Evolutionary conservation across 352 stramenopile species (phyloP), one percentile per base, ranked within the genome.

Genomic region (Phytopythium montanum): DNA sequence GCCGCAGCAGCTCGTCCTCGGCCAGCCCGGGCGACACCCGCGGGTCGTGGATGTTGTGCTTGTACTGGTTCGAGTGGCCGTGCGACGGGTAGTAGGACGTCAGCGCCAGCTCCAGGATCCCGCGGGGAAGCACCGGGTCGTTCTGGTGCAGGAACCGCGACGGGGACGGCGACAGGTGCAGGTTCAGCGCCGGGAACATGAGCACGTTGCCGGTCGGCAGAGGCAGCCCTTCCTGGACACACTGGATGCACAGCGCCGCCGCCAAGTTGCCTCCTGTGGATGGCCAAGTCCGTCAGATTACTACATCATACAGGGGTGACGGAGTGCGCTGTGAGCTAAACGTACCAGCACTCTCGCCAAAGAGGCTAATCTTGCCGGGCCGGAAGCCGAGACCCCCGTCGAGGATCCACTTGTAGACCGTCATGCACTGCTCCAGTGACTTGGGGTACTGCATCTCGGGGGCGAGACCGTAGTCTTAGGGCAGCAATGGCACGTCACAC

Each of bases 141-240:
- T 83, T 95, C 56, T 95, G 84, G 68, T 96, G 88, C 41, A 96
- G 62, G 53, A 94, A 95, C 7, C 88, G 82, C 14, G 85, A 95
- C 23, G 88, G 88, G 25, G 86, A 95, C 9, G 88, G 87, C 56
- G 85, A 94, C 53, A 95, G 61, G 61, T 95, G 85, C 64, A 96
- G 68, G 53, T 96, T 96, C 12, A 97, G 77, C 31, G 88, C 87
- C n/a, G 88, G 90, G 60, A 96, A 96, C 75, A 93, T 93, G 55
- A 96, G 76, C n/a, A 96, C 76, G 49, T 87, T 89, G 21, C 85
- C 88, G 54, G 76, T 79, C 0, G 88, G 88, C n/a, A 88, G 60
- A 26, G 72, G 74, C 45, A 94, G 38, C 14, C 72, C 65, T 34
- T 95, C 77, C 61, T 90, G 81, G 54, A 95, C 94, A 65, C 86